Evolutionary conservation across 371 early-diverging fungal genomes (phyloP), one percentile per base, ranked within the genome.

Genomic region (Dinochytrium kinnereticum): DNA sequence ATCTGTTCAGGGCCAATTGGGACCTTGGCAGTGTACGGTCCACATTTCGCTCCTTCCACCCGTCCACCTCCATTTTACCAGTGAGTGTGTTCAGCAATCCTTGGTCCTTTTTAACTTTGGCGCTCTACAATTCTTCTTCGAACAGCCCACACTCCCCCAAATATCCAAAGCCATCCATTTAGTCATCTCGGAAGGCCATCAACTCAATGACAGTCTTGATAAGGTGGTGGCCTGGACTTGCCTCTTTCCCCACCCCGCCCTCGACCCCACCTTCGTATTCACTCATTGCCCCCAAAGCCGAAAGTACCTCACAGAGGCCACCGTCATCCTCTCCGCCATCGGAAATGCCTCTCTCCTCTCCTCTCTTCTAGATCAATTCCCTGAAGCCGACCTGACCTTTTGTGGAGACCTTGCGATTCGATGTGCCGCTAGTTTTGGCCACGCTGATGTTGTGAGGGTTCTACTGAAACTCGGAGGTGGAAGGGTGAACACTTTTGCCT

Each of bases 241-340:
- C 34, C 61, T 37, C 36, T 37, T 37, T 36, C 61, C 61, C 30
- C 28, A 17, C 19, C 24, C 61, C 61, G 10, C 34, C 36, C 28
- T 26, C 30, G 37, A 31, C 61, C 30, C 61, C 28, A 30, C 36
- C 61, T 34, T 37, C 61, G 34, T 33, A 17, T 26, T 61, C 61
- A 13, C 36, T 36, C 55, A 53, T 24, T n/a, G 5, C 55, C 55
- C 55, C 17, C 55, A 53, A 15, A 24, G 5, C 55, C 55, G 55
- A 5, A 53, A 53, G 26, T 24, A 53, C 55, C 55, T 53, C 55
- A 13, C 7, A 7, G 55, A 7, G 5, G 55, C 55, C 26, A 2
- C 3, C 61, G 15, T 61, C 34, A 61, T 34, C 61, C 61, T 34
- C 61, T 37, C 61, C 3, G 37, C 61, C 28, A 13, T 61, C 61